Evolutionary conservation across 192 early-diverging fungal genomes (phyloP).

Genomic region (Jimgerdemannia lactiflua): DNA sequence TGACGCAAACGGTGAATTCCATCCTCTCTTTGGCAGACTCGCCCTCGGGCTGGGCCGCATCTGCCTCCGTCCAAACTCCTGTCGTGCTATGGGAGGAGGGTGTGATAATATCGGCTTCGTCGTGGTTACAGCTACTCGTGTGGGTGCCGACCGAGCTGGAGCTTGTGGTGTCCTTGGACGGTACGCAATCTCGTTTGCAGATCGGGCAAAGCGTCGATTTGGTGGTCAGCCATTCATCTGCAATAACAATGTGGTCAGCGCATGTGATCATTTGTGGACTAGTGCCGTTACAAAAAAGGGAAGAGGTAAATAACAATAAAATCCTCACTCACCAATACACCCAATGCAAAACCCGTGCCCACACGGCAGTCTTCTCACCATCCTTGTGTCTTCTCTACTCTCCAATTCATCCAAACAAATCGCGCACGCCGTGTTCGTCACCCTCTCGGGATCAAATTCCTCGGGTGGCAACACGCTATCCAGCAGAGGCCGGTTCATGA

Average conservation of each 20-base stretch:
- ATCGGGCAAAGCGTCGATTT: slow-evolving; percentile 4
- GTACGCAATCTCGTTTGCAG: neutral
- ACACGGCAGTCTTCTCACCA: slow-evolving; percentile 32
- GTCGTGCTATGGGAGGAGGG: too few species aligned
- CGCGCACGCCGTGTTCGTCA: neutral
- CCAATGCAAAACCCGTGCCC: slow-evolving; percentile 32
- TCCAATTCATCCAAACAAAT: neutral
- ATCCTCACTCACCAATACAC: slow-evolving; percentile 19
- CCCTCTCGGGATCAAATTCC: neutral
- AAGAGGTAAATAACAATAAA: neutral
- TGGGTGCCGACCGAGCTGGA: too few species aligned
- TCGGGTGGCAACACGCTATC: neutral
- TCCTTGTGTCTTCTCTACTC: neutral
- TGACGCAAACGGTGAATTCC: too few species aligned
- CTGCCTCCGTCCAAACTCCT: too few species aligned
- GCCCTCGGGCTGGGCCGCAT: too few species aligned
- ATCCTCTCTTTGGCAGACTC: too few species aligned
- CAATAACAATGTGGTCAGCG: neutral
- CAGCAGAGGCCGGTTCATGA: neutral
- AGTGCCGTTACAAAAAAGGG: neutral
- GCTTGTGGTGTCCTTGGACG: neutral
- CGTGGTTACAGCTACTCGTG: too few species aligned
- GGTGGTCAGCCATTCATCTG: slow-evolving; percentile 13
- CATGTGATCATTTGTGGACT: neutral
- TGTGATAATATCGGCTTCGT: too few species aligned